Conservation (phyloP, 2,329 filamentous ascomycete species). For the Didymosphaeria variabile region DNA sequence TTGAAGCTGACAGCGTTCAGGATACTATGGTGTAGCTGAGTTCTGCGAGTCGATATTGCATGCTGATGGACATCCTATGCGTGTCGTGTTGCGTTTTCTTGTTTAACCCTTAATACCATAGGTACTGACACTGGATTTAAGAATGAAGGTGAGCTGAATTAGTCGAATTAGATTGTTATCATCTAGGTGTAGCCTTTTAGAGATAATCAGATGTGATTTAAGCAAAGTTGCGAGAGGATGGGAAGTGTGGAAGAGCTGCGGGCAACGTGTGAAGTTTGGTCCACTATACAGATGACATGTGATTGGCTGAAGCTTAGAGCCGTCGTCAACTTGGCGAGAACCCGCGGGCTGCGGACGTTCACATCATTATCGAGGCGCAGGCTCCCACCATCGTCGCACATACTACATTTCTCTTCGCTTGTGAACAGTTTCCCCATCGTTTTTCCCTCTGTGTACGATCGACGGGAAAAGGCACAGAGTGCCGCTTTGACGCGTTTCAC, state of each 20-base stretch:
- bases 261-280: slow-evolving; percentile 12
- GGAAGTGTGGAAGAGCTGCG: neutral
- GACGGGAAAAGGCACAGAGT: slow-evolving; percentile 8
- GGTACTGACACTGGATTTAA: too few relatives aligned
- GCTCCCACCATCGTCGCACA: neutral
- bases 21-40: too few relatives aligned
- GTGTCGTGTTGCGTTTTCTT: too few relatives aligned
- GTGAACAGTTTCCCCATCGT: neutral
- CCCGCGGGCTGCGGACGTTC: slow-evolving; percentile 9
- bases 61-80: too few relatives aligned
- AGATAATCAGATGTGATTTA: neutral
- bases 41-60: too few relatives aligned
- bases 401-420: slow-evolving; percentile 2
- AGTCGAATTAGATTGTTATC: too few relatives aligned
- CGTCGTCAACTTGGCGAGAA: slow-evolving; percentile 5
- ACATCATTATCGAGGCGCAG: slow-evolving; percentile 13
- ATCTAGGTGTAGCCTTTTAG: too few relatives aligned
- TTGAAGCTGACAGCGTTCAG: too few relatives aligned
- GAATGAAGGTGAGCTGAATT: too few relatives aligned
- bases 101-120: too few relatives aligned
- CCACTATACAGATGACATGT: slow-evolving; percentile 10
- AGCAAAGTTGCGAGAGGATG: neutral
- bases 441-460: neutral
- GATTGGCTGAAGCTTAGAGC: slow-evolving; percentile 11
- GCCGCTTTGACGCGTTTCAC: slow-evolving; percentile 13